Evolutionary conservation across 2,329 filamentous ascomycete genomes (phyloP), one percentile per base, ranked within the genome.

Genomic region (Alternaria tenuissima): DNA sequence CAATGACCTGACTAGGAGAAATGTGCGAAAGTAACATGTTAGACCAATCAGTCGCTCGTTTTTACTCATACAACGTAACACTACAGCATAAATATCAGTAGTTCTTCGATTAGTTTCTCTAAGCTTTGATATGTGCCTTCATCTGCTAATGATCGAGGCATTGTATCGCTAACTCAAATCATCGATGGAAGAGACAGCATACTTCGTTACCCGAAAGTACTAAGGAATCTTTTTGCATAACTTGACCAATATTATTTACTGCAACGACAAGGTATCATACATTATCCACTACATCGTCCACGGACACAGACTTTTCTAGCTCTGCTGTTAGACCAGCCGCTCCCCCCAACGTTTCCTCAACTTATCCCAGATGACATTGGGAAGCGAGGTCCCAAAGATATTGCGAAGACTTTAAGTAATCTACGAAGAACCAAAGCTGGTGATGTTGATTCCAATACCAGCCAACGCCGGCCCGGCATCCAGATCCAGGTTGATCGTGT

Each of bases 401-500:
- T 24, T 18, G 32, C 28, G 4, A 8, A 9, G 14, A 5, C 6
- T 7, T 36, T 3, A 9, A 4, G n/a, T 20, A 1, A 30, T 36
- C 30, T 48, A 64, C 5, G 14, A 36, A 20, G n/a, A 47, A 1
- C 39, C 54, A 48, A 56, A 55, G 52, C 57, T 57, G 7, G 71
- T 73, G 24, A 70, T 24, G 18, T 76, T 75, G 4, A 77, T 68
- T 0, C 72, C 72, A 32, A 76, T 59, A 3, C 48, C 61, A 36
- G 63, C 55, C 20, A 78, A 61, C 30, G 76, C 75, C 3, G 73
- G 69, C 2, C 64, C 72, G 18, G 73, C 67, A 51, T 88, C 78
- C 63, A 90, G 81, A 26, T 82, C 71, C 49, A 89, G 75, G 42
- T 81, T 83, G 72, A 86, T 80, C 62, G 84, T 84, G 61, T 79